A percentile compares a stretch with the other conserved stretches of the same genome.
Evolutionary conservation across 2,329 filamentous ascomycete species (phyloP).

Genomic region (Fusarium continuum): DNA sequence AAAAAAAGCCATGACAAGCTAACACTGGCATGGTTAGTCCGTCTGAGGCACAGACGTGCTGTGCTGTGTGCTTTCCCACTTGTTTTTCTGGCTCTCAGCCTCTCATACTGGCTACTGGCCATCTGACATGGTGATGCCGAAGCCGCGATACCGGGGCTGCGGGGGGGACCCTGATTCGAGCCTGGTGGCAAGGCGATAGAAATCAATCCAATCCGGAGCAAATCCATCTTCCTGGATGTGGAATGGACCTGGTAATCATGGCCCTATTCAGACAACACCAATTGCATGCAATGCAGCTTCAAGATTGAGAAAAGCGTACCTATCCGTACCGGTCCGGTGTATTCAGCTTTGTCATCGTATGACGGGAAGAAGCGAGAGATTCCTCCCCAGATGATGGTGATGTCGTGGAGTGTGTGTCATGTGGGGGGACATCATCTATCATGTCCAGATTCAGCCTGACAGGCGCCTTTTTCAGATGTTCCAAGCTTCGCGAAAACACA

Average conservation of each 20-base stretch:
- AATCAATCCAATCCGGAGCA: constrained; percentile 6
- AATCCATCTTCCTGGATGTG: constrained; percentile 7
- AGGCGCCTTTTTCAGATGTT: constrained; percentile 20
- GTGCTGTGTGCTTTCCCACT: constrained; percentile 24
- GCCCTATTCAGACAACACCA: constrained; percentile 1
- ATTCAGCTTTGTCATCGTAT: constrained; percentile 36
- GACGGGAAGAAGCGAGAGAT: constrained; percentile 34
- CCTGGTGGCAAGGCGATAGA: constrained; percentile 19
- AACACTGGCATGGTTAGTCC: constrained; percentile 21
- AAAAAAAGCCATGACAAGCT: constrained; percentile 36
- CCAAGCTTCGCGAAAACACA: constrained; percentile 18
- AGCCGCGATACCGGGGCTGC: constrained; percentile 15
- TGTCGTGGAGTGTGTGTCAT: constrained; percentile 35
- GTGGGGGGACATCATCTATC: constrained; percentile 35
- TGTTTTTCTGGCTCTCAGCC: constrained; percentile 18
- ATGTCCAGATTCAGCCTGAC: constrained; percentile 20
- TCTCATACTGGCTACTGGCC: constrained; percentile 30
- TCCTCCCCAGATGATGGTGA: constrained; percentile 29
- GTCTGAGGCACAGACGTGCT: constrained; percentile 34
- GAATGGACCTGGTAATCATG: constrained; percentile 27
- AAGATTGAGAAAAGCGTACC: too few species aligned
- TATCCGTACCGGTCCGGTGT: constrained; percentile 25
- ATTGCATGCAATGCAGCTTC: neutral
- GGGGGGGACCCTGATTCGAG: constrained; percentile 38
- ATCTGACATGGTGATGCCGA: constrained; percentile 43